These are phyloP conservation scores for Penicillium sp. DNA, from an alignment of 2,329 filamentous ascomycete genomes.

Conservation along the genomic window DNA sequence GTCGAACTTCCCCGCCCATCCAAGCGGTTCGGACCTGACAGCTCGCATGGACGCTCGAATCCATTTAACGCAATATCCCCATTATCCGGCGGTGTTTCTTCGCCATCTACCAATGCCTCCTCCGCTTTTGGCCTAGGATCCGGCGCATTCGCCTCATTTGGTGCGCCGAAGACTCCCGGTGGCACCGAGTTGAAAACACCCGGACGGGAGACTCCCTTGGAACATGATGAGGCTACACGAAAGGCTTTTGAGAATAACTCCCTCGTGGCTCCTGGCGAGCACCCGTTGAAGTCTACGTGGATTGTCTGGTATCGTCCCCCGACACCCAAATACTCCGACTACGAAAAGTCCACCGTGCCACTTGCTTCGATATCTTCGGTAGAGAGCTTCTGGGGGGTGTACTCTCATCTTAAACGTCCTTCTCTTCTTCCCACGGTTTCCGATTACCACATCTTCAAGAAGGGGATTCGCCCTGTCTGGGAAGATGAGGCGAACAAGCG, in stretches of 20 bases:
- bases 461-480: constrained; percentile 95
- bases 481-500: constrained; percentile 96
- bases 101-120: constrained; percentile 73
- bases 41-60: constrained; percentile 70
- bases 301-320: constrained; percentile 96
- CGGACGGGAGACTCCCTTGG: constrained; percentile 54
- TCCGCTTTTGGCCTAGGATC: constrained; percentile 92
- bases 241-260: constrained; percentile 43
- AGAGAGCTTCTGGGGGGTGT: constrained; percentile 89
- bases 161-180: constrained; percentile 81
- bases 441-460: constrained; percentile 97
- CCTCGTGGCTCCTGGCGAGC: constrained; percentile 39
- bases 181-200: constrained; percentile 72
- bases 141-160: constrained; percentile 95
- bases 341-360: constrained; percentile 91
- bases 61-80: constrained; percentile 75
- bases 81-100: constrained; percentile 66
- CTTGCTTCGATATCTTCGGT: constrained; percentile 77
- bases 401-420: constrained; percentile 83
- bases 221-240: constrained; percentile 33
- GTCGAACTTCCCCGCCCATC: constrained; percentile 62
- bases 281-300: constrained; percentile 81
- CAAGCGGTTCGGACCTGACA: constrained; percentile 72
- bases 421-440: constrained; percentile 86
- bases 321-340: constrained; percentile 95